Percentiles rank a stretch among this genome's conserved stretches.
These are phyloP conservation scores for Citeromyces hawaiiensis DNA, from an alignment of 1,139 yeast species.

Conservation along the genomic window DNA sequence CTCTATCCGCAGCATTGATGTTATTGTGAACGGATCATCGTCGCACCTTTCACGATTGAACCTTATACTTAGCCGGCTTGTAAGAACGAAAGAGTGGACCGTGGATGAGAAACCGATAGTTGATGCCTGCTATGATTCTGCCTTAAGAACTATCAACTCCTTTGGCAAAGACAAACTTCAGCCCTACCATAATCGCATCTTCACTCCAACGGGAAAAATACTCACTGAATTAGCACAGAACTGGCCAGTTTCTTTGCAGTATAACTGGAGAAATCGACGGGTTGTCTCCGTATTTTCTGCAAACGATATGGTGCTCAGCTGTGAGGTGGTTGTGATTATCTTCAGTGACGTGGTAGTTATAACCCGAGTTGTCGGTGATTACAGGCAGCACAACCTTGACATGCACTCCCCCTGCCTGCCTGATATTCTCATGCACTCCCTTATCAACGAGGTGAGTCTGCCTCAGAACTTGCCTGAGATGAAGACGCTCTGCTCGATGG, in stretches of 20 bases:
- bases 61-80: slow-evolving; percentile 48
- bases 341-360: slow-evolving; percentile 73
- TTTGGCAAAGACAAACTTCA: slow-evolving; percentile 47
- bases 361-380: slow-evolving; percentile 30
- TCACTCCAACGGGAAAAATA: slow-evolving; percentile 86
- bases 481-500: slow-evolving; percentile 57
- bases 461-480: slow-evolving; percentile 51
- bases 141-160: slow-evolving; percentile 62
- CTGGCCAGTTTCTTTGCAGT: slow-evolving; percentile 83
- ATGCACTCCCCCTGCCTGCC: slow-evolving; percentile 50
- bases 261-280: slow-evolving; percentile 78
- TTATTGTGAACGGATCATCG: slow-evolving; percentile 49
- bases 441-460: slow-evolving; percentile 75
- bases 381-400: slow-evolving; percentile 13
- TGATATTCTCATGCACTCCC: slow-evolving; percentile 79
- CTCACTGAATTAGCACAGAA: slow-evolving; percentile 69
- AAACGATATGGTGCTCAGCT: slow-evolving; percentile 22
- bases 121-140: slow-evolving; percentile 33
- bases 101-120: slow-evolving; percentile 15
- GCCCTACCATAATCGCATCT: slow-evolving; percentile 49
- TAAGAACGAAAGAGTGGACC: slow-evolving; percentile 25
- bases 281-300: slow-evolving; percentile 74
- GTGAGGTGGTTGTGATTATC: slow-evolving; percentile 48
- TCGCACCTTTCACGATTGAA: slow-evolving; percentile 61
- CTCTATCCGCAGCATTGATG: slow-evolving; percentile 49